phyloP scores from a whole-genome alignment of 2,329 filamentous ascomycete genomes.

The Clonostachys sp. region DNA sequence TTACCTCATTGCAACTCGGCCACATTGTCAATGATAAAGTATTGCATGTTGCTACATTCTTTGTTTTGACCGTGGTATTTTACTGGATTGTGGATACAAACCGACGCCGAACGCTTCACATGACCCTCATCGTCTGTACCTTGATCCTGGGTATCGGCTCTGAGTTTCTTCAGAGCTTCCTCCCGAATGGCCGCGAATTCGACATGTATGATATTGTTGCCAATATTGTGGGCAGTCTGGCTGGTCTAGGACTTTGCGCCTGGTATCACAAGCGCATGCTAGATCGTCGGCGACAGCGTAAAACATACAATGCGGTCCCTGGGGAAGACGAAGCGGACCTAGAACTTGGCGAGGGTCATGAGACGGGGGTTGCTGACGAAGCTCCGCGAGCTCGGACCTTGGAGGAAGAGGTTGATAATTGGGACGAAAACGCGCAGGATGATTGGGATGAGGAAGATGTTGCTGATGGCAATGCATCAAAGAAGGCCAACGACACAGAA shows the following conservation, averaged over 20 bases:
- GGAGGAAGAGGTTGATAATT: constrained; percentile 85
- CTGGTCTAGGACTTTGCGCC: constrained; percentile 68
- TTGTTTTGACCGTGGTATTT: constrained; percentile 79
- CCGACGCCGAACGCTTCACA: constrained; percentile 76
- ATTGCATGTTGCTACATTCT: constrained; percentile 84
- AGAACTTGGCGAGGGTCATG: constrained; percentile 71
- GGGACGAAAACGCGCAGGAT: constrained; percentile 77
- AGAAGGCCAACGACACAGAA: constrained; percentile 12
- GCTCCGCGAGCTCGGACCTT: constrained; percentile 34
- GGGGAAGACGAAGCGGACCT: constrained; percentile 62
- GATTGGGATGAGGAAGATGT: constrained; percentile 51
- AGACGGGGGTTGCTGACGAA: constrained; percentile 54
- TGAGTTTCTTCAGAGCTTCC: constrained; percentile 69
- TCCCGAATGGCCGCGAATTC: constrained; percentile 67
- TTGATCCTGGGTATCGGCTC: constrained; percentile 65
- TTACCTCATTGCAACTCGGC: constrained; percentile 58
- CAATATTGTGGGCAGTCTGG: constrained; percentile 75
- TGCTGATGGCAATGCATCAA: background rate
- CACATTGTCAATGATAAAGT: constrained; percentile 78
- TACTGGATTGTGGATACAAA: constrained; percentile 97
- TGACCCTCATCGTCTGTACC: constrained; percentile 79
- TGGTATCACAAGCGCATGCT: constrained; percentile 97
- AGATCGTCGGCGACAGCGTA: constrained; percentile 73
- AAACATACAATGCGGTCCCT: constrained; percentile 67
- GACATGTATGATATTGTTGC: constrained; percentile 85